These are phyloP conservation scores for Gymnopilus junonius DNA, from an alignment of 768 basidiomycete genomes.

Conservation along the genomic window DNA sequence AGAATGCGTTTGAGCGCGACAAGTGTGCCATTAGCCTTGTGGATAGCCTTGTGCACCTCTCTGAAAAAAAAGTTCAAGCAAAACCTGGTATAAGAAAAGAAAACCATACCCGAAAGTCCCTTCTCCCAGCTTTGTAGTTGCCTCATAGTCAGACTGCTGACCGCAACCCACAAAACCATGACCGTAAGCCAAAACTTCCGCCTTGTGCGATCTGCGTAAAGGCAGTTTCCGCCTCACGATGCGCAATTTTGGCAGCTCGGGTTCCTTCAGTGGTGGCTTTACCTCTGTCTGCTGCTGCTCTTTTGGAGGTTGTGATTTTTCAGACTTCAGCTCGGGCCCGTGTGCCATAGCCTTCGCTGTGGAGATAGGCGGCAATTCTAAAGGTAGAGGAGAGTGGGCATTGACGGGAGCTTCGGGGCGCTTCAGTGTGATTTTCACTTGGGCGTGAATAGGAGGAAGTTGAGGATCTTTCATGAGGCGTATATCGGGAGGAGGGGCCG, in stretches of 20 bases:
- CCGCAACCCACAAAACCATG: conserved; percentile 73
- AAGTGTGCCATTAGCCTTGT: conserved; percentile 55
- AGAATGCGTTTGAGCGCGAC: conserved; percentile 95
- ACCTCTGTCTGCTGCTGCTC: conserved; percentile 1
- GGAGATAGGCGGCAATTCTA: conserved; percentile 20
- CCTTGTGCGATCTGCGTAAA: conserved; percentile 57
- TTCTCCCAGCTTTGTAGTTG: conserved; percentile 89
- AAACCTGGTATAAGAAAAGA: conserved; percentile 7
- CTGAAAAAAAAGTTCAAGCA: conserved; percentile 50
- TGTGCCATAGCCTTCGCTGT: conserved; percentile 24
- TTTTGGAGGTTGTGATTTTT: conserved; percentile 7
- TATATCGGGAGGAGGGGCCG: conserved; percentile 33
- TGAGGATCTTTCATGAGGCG: conserved; percentile 33
- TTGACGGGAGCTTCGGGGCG: conserved; percentile 51
- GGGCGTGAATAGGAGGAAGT: conserved; percentile 39
- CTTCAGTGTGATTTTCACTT: conserved; percentile 49
- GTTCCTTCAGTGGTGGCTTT: conserved; percentile 22
- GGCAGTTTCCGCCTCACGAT: conserved; percentile 43
- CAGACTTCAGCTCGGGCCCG: conserved; percentile 13
- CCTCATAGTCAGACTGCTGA: conserved; percentile 73
- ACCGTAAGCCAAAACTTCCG: conserved; percentile 73
- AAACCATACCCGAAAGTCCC: conserved; percentile 91
- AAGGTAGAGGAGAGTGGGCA: conserved; percentile 43
- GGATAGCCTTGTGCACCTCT: conserved; percentile 89
- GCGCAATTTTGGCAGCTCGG: conserved; percentile 26